Base-by-base conservation (phyloP, 1,284 basidiomycete species). In the Tylopilus orsonianus region DNA sequence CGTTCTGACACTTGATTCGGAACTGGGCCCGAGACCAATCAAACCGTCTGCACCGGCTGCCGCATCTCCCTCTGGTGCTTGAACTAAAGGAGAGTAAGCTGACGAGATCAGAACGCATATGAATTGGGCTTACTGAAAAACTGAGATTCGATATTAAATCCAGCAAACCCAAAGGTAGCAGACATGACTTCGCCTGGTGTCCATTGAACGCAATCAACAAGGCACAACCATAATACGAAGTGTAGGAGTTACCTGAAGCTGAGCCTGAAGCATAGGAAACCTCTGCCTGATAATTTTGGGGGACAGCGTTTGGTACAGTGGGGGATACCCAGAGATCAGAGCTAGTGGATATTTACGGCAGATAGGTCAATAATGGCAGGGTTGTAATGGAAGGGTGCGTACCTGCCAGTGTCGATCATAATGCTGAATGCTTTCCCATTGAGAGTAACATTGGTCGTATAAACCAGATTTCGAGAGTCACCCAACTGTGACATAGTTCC, bases 321-420 rank as follows among this genome's bases (percentile, higher is more conserved):
- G 41, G n/a, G 6, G 58, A 62, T 16, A 67, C 53, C 49, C 53
- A 64, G 24, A 68, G 47, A 43, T 64, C 66, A 29, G 64, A 68
- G 26, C 62, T 64, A 24, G 37, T 27, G 7, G 6, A 35, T 13
- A 33, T 23, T 5, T 14, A 2, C 24, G 8, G 24, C 16, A 6
- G 26, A 35, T 22, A 9, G 16, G 40, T 48, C 9, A 33, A 16
- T 18, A 13, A n/a, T 20, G 26, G 9, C 7, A 8, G 22, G 37
- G 39, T 38, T 2, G 19, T 9, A 41, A 37, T 40, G 14, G 38
- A 18, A 12, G 12, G 18, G 9, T 10, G 49, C 69, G 26, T 51
- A 83, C 85, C 83, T 87, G 45, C 85, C 85, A 5, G 85, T 86
- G 58, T 87, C 85, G 48, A 87, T 73, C 41, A 83, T 62, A 42